Evolutionary conservation across 2,329 filamentous ascomycete genomes (phyloP).

Genomic region (Nothophaeocryptopus gaeumannii): DNA sequence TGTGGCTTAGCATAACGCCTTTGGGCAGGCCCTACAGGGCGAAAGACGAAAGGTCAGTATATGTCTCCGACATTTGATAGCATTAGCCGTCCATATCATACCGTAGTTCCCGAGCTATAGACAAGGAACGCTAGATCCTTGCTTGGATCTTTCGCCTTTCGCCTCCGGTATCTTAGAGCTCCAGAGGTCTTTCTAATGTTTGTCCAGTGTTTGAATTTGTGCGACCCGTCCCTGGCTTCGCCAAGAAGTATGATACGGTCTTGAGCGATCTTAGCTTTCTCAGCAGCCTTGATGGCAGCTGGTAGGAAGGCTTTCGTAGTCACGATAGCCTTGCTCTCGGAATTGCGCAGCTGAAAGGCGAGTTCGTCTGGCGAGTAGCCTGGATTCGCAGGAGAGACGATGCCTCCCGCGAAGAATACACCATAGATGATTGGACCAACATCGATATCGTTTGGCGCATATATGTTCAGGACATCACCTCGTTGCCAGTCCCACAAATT

Average conservation of each 20-base stretch:
- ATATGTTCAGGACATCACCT: constrained; percentile 78
- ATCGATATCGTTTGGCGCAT: constrained; percentile 82
- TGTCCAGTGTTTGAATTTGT: constrained; percentile 67
- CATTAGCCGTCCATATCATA: too few relatives aligned
- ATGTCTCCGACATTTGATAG: too few relatives aligned
- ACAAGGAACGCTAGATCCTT: constrained; percentile 80
- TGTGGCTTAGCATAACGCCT: constrained; percentile 81
- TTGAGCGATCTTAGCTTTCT: constrained; percentile 63
- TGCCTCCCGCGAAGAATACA: constrained; percentile 76
- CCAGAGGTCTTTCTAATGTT: constrained; percentile 63
- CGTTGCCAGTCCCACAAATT: constrained; percentile 74
- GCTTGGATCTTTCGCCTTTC: constrained; percentile 58
- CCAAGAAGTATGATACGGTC: constrained; percentile 75
- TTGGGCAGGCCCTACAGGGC: constrained; percentile 71
- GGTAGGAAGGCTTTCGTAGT: constrained; percentile 68
- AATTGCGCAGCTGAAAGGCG: constrained; percentile 77
- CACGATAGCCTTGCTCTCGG: constrained; percentile 68
- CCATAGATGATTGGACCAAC: constrained; percentile 62
- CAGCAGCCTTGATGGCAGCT: constrained; percentile 65
- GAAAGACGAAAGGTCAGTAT: too few relatives aligned
- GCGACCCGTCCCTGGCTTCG: constrained; percentile 58
- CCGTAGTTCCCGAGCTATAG: constrained; percentile 83
- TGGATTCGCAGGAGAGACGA: constrained; percentile 83
- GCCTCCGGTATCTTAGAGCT: constrained; percentile 55
- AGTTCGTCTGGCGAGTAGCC: constrained; percentile 82